phyloP scores from a whole-genome alignment of 2,329 filamentous ascomycete genomes.

The Pseudogymnoascus sp. region DNA sequence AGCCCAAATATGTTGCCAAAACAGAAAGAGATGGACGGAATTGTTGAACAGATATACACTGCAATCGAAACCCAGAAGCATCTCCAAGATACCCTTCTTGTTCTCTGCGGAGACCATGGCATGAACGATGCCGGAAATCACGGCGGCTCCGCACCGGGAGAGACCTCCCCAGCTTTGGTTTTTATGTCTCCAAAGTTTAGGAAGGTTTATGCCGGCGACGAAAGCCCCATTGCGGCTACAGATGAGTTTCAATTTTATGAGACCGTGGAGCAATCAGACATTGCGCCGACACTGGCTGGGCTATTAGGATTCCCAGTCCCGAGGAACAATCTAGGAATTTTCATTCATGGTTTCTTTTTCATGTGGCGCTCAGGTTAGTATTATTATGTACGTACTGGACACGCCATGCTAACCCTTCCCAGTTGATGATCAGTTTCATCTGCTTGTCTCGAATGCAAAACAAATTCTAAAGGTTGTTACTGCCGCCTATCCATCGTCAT shows the following conservation, averaged over 20 bases:
- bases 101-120: conserved; percentile 91
- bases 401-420: conserved; percentile 15
- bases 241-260: conserved; percentile 77
- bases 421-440: conserved; percentile 49
- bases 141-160: conserved; percentile 84
- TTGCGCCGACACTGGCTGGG: conserved; percentile 80
- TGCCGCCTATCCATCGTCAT: conserved; percentile 56
- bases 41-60: conserved; percentile 67
- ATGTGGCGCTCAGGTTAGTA: conserved; percentile 61
- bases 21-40: conserved; percentile 84
- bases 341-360: conserved; percentile 68
- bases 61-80: conserved; percentile 64
- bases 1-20: conserved; percentile 89
- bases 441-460: conserved; percentile 68
- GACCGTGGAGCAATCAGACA: conserved; percentile 85
- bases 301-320: conserved; percentile 82
- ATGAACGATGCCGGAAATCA: conserved; percentile 99
- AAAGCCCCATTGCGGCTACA: conserved; percentile 48
- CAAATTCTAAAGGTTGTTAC: conserved; percentile 73
- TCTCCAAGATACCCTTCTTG: conserved; percentile 68
- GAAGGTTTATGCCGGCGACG: conserved; percentile 33
- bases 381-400: background rate
- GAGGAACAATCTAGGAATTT: conserved; percentile 80
- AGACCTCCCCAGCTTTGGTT: conserved; percentile 85
- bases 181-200: conserved; percentile 82